phyloP scores from a whole-genome alignment of 257 asterid genomes.

The Linaria vulgaris region DNA sequence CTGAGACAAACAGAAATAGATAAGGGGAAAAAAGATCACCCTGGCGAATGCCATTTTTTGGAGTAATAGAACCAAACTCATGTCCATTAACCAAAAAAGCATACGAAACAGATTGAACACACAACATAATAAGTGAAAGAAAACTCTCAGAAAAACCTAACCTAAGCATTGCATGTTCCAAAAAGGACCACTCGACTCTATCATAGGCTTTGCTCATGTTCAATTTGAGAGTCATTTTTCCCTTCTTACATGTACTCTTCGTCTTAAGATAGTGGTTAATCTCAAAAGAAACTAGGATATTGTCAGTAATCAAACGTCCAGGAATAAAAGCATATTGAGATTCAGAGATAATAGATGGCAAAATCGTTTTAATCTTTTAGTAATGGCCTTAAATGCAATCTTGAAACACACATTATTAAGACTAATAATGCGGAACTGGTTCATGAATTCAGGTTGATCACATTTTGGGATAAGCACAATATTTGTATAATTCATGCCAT shows the following conservation, averaged over 20 bases:
- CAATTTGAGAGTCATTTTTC: background rate
- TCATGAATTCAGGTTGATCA: too few species aligned
- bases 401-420: too few species aligned
- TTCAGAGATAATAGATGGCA: too few species aligned
- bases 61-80: background rate
- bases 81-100: background rate
- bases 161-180: too few species aligned
- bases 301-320: too few species aligned
- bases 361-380: too few species aligned
- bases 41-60: background rate
- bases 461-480: too few species aligned
- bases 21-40: background rate
- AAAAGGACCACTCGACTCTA: background rate
- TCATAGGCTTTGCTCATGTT: constrained; percentile 4
- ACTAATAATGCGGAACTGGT: too few species aligned
- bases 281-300: background rate
- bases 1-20: background rate
- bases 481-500: too few species aligned
- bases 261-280: background rate
- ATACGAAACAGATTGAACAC: background rate
- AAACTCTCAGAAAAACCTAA: background rate
- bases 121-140: background rate
- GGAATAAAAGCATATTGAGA: too few species aligned
- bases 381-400: too few species aligned
- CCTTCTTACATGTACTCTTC: background rate